These are phyloP conservation scores for Didymella glomerata DNA, from an alignment of 2,329 filamentous ascomycete genomes.

Conservation along the genomic window DNA sequence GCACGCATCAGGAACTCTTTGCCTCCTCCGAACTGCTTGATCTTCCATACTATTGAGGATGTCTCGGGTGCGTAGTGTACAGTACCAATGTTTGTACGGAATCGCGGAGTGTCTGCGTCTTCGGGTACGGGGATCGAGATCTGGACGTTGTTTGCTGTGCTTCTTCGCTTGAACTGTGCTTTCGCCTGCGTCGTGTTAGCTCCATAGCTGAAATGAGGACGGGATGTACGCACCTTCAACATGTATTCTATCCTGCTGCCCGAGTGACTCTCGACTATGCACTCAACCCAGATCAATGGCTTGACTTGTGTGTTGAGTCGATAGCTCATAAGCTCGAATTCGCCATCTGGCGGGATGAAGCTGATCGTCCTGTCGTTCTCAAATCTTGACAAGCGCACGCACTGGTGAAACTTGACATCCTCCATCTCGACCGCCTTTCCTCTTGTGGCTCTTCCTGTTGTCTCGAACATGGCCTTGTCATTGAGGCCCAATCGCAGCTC, in stretches of 20 bases:
- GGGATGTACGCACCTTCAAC: slow-evolving; percentile 72
- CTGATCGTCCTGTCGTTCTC: slow-evolving; percentile 99
- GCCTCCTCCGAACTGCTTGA: slow-evolving; percentile 98
- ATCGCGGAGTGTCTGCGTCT: slow-evolving; percentile 93
- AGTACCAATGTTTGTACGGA: slow-evolving; percentile 95
- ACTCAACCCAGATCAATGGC: slow-evolving; percentile 98
- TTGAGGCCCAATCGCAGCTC: slow-evolving; percentile 93
- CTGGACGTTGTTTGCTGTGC: slow-evolving; percentile 98
- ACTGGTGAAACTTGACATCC: slow-evolving; percentile 99
- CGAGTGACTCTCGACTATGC: slow-evolving; percentile 93
- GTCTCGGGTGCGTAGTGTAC: slow-evolving; percentile 98
- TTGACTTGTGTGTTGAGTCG: slow-evolving; percentile 98
- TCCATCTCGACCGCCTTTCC: slow-evolving; percentile 99
- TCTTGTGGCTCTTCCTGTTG: slow-evolving; percentile 88
- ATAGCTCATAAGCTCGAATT: slow-evolving; percentile 99
- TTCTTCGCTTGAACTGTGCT: slow-evolving; percentile 97
- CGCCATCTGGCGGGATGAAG: slow-evolving; percentile 97
- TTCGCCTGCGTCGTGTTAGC: slow-evolving; percentile 65
- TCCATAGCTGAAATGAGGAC: not conserved
- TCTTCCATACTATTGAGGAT: slow-evolving; percentile 99
- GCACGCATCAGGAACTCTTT: slow-evolving; percentile 99
- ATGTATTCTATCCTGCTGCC: slow-evolving; percentile 98
- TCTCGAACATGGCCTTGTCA: slow-evolving; percentile 99
- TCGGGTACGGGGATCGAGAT: slow-evolving; percentile 97
- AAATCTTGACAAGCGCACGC: slow-evolving; percentile 92